phyloP scores from a whole-genome alignment of 345 rosid genomes.

The Linum lewisii region DNA sequence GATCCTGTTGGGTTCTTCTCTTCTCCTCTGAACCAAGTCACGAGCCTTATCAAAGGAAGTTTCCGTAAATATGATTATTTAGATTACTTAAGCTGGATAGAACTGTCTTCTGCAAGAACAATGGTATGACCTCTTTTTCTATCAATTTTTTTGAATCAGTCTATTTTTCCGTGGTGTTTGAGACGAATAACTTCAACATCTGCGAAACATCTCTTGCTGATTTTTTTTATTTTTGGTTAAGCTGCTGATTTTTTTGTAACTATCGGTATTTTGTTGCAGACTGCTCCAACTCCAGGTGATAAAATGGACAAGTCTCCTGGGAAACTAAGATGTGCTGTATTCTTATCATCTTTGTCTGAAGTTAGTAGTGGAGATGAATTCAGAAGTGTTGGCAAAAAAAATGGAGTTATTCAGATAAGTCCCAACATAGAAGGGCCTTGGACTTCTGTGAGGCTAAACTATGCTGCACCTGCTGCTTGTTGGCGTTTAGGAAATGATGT shows the following conservation, averaged over 20 bases:
- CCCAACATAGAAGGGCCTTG: constrained; percentile 89
- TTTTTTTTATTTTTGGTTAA: no score
- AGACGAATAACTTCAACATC: background rate
- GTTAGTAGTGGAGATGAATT: constrained; percentile 32
- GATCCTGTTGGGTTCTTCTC: constrained; percentile 63
- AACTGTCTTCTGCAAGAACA: constrained; percentile 41
- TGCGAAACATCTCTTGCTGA: background rate
- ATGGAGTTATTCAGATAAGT: constrained; percentile 89
- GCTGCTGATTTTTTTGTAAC: background rate
- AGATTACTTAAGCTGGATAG: constrained; percentile 55
- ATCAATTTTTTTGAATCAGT: background rate
- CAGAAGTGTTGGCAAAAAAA: constrained; percentile 29
- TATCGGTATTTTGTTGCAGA: constrained; percentile 33
- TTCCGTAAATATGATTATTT: constrained; percentile 33
- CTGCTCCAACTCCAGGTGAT: constrained; percentile 27
- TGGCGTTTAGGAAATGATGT: constrained; percentile 90
- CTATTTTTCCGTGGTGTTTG: background rate
- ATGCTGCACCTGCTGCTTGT: constrained; percentile 97
- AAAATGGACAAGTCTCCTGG: constrained; percentile 30
- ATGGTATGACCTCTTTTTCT: constrained; percentile 26
- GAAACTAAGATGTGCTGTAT: constrained; percentile 63
- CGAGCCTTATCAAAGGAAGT: constrained; percentile 32
- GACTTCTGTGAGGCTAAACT: constrained; percentile 87
- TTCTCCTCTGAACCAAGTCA: constrained; percentile 63
- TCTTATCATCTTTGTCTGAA: constrained; percentile 48